Conservation (phyloP, 2,329 filamentous ascomycete genomes). For the Penicillium psychrosexuale region DNA sequence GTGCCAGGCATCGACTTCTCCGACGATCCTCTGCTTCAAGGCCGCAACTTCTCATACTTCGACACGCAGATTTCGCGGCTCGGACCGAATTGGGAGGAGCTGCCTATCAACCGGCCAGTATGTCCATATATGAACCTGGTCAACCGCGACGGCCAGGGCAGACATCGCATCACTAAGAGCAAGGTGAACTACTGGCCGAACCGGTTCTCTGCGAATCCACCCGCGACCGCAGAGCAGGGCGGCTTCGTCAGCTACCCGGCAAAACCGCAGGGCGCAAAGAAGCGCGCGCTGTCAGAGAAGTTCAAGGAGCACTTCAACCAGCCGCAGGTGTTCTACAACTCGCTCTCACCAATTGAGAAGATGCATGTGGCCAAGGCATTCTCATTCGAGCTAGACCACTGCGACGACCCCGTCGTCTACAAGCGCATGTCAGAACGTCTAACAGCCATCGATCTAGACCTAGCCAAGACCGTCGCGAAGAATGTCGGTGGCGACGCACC, state of each 20-base stretch:
- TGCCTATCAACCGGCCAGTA: slow-evolving; percentile 73
- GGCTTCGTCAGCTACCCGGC: slow-evolving; percentile 67
- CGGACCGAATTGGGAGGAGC: slow-evolving; percentile 71
- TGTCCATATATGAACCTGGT: slow-evolving; percentile 73
- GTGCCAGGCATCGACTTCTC: slow-evolving; percentile 76
- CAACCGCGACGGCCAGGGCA: slow-evolving; percentile 69
- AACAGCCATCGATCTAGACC: slow-evolving; percentile 65
- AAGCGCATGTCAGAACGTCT: slow-evolving; percentile 66
- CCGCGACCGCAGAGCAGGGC: slow-evolving; percentile 60
- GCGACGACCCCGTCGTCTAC: slow-evolving; percentile 76
- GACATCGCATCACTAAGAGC: slow-evolving; percentile 70
- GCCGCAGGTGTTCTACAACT: slow-evolving; percentile 39
- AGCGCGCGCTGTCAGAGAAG: slow-evolving; percentile 46
- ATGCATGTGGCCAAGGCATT: slow-evolving; percentile 37
- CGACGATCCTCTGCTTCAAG: slow-evolving; percentile 70
- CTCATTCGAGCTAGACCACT: slow-evolving; percentile 47
- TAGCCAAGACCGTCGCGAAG: slow-evolving; percentile 67
- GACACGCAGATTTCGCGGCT: slow-evolving; percentile 61
- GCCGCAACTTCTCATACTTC: slow-evolving; percentile 63
- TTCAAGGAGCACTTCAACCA: slow-evolving; percentile 48
- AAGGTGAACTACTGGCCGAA: slow-evolving; percentile 80
- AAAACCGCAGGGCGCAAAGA: slow-evolving; percentile 67
- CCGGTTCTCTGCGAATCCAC: slow-evolving; percentile 61
- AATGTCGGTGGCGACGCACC: slow-evolving; percentile 67
- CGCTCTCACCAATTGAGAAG: slow-evolving; percentile 36